A percentile compares a stretch with the other conserved stretches of the same genome.
These are phyloP conservation scores for Diaporthe ilicicola DNA, from an alignment of 2,329 filamentous ascomycete genomes.

Conservation along the genomic window DNA sequence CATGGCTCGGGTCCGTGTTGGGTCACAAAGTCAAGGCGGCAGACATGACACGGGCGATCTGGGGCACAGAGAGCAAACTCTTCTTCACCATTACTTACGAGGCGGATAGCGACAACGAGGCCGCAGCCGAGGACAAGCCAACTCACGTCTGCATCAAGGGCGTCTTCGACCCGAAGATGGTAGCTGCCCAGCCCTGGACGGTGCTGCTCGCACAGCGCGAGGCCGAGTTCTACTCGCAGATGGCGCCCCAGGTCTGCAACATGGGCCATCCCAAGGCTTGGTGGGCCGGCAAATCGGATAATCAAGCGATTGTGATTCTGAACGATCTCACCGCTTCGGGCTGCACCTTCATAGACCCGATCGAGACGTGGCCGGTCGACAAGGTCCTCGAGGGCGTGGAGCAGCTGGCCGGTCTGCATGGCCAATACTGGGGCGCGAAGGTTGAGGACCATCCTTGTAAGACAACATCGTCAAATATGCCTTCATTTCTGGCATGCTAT, in stretches of 20 bases:
- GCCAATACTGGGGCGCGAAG: not conserved
- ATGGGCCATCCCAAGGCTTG: not conserved
- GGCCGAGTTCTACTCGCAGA: not conserved
- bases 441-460: not conserved
- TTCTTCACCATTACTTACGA: not conserved
- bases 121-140: not conserved
- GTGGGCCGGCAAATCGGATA: not conserved
- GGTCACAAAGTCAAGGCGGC: not conserved
- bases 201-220: constrained; percentile 7
- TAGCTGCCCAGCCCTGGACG: constrained; percentile 18
- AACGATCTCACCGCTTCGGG: not conserved
- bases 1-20: not conserved
- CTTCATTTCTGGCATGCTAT: too few relatives aligned
- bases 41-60: not conserved
- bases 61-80: not conserved
- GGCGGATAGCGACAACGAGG: too few relatives aligned
- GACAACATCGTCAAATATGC: too few relatives aligned
- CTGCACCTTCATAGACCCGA: not conserved
- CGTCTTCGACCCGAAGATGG: not conserved
- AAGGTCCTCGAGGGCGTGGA: not conserved
- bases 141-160: constrained; percentile 15
- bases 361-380: not conserved
- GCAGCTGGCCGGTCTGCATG: not conserved
- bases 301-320: constrained; percentile 5
- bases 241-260: not conserved